A percentile compares a stretch with the other conserved stretches of the same genome.
Conservation (phyloP, 306 rosid genomes). For the Lithocarpus polystachyus region DNA sequence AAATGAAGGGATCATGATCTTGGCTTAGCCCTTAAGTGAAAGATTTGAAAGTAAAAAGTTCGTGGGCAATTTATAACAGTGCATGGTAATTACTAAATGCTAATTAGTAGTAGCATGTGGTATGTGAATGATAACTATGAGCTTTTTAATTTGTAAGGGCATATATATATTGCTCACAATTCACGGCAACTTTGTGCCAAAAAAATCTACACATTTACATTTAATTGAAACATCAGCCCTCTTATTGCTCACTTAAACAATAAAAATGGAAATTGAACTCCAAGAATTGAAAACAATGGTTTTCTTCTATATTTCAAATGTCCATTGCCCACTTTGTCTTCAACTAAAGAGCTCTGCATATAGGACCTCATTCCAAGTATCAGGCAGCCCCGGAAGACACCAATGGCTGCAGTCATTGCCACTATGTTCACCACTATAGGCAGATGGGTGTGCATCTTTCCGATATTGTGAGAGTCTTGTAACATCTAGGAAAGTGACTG, state of each 20-base stretch:
- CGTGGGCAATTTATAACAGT: too few species aligned
- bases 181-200: conserved; percentile 31
- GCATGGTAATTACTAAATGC: too few species aligned
- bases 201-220: conserved; percentile 29
- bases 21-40: too few species aligned
- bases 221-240: conserved; percentile 28
- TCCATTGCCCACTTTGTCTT: neutral
- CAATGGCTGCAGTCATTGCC: conserved; percentile 87
- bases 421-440: conserved; percentile 47
- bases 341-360: conserved; percentile 58
- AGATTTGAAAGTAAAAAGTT: too few species aligned
- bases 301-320: conserved; percentile 8
- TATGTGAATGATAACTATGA: too few species aligned
- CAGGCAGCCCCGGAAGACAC: conserved; percentile 97
- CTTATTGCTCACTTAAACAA: conserved; percentile 49
- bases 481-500: conserved; percentile 73
- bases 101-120: too few species aligned
- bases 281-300: conserved; percentile 8
- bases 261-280: conserved; percentile 10
- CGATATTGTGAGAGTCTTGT: conserved; percentile 72
- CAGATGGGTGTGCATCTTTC: conserved; percentile 87
- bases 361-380: conserved; percentile 87
- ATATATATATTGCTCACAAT: conserved; percentile 11
- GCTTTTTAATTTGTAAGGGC: too few species aligned
- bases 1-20: too few species aligned